Evolutionary conservation across 2,329 filamentous ascomycete species (phyloP).

Genomic region (Fusarium zealandicum): DNA sequence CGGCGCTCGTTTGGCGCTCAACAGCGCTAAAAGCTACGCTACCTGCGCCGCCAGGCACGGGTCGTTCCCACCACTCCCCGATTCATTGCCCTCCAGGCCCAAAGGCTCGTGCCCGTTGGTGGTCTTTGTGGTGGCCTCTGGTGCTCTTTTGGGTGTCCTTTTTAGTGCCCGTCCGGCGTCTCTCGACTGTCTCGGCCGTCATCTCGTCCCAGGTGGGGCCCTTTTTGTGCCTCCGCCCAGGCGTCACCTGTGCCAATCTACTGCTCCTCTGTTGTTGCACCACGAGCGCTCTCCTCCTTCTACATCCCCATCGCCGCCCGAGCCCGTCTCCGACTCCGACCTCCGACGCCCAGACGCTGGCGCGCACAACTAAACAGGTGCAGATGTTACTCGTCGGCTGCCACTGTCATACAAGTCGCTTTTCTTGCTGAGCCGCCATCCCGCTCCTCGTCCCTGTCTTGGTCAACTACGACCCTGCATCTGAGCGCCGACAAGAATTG

Average conservation of each 20-base stretch:
- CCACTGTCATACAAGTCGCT: constrained; percentile 41
- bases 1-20: constrained; percentile 36
- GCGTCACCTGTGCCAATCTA: constrained; percentile 45
- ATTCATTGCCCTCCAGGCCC: constrained; percentile 34
- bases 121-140: constrained; percentile 32
- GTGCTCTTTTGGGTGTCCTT: constrained; percentile 33
- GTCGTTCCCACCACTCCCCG: constrained; percentile 42
- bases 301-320: constrained; percentile 39
- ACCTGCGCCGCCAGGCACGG: constrained; percentile 43
- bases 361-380: constrained; percentile 40
- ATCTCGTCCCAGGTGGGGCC: constrained; percentile 45
- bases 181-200: constrained; percentile 44
- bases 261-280: constrained; percentile 44
- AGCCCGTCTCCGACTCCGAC: constrained; percentile 31
- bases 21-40: constrained; percentile 41
- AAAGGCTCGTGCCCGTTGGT: constrained; percentile 42
- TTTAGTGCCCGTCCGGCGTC: constrained; percentile 31
- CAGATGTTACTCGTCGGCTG: constrained; percentile 42
- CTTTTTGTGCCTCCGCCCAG: constrained; percentile 42
- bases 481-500: constrained; percentile 41
- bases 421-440: constrained; percentile 37
- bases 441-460: constrained; percentile 30
- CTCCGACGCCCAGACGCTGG: constrained; percentile 39
- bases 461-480: constrained; percentile 32
- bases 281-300: constrained; percentile 42